Evolutionary conservation across 2,329 filamentous ascomycete genomes (phyloP).

Genomic region (Cordyceps militaris): DNA sequence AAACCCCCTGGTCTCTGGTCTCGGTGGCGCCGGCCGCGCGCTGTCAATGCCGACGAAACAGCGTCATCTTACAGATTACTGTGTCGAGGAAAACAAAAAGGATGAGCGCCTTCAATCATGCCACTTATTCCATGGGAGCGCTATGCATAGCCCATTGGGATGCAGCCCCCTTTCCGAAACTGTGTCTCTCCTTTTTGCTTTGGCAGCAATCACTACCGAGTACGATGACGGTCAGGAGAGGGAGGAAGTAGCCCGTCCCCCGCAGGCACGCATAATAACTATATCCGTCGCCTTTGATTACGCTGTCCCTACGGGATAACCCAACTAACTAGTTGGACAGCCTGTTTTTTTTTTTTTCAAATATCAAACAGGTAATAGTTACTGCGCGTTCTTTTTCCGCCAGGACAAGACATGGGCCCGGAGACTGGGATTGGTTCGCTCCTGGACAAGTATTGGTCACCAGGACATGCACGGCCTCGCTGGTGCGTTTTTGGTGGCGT

Average conservation of each 20-base stretch:
- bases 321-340: too few relatives aligned
- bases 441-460: conserved; percentile 1
- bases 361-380: background rate
- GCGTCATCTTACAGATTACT: conserved; percentile 1
- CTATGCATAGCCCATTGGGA: background rate
- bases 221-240: background rate
- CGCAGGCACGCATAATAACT: too few relatives aligned
- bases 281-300: too few relatives aligned
- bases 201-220: background rate
- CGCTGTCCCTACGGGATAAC: too few relatives aligned
- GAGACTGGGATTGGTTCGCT: background rate
- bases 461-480: background rate
- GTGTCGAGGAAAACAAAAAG: background rate
- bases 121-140: background rate
- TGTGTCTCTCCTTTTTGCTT: background rate
- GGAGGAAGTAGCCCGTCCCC: too few relatives aligned
- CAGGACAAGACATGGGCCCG: background rate
- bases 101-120: background rate
- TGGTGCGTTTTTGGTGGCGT: background rate
- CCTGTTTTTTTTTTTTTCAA: background rate
- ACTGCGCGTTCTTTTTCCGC: background rate
- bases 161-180: background rate
- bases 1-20: background rate
- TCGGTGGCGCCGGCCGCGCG: background rate
- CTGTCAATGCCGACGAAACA: background rate